Base-by-base conservation (phyloP, 352 stramenopile species). In the Phytophthora idaei region DNA sequence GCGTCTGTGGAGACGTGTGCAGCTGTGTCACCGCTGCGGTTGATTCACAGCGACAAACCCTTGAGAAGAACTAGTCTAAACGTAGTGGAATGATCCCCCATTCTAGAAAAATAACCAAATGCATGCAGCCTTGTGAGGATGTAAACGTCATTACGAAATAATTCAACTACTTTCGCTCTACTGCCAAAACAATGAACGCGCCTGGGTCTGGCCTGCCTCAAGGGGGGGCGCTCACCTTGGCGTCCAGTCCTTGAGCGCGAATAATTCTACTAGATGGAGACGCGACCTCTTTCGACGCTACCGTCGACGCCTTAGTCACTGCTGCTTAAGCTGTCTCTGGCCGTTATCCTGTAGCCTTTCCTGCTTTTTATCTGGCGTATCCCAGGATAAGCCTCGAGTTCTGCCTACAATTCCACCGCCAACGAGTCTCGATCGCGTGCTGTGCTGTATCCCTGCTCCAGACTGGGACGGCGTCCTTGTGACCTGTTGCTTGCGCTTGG, bases 371-470 rank as follows among this genome's bases (percentile, higher is more conserved):
- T 31, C 29, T 36, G 14, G 6, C 61, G 21, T 27, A 53, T 17
- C 7, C 48, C 44, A 57, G 12, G 27, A 52, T 21, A 31, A 46
- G 47, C 29, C 37, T 55, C 32, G 39, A 57, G 29, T 36, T 48
- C 45, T 57, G 51, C 15, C 48, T 79, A 79, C 68, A 79, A 68
- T 56, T 79, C 72, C 15, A 79, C 68, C 15, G 71, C 67, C 32
- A 74, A 29, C 31, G 62, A 67, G 25, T 73, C 56, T 25, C 71
- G 71, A 29, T 76, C 71, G 17, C 67, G 71, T 27, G 70, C 15
- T 12, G 55, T 57, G 46, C 25, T 54, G 51, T 67, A 71, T 49
- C 57, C 41, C 36, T 73, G 58, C 45, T 79, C 71, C 39, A 64
- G n/a, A 34, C 67, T 75, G 25, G 60, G 54, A 54, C 62, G 58